phyloP scores from a whole-genome alignment of 2,329 filamentous ascomycete species.

The Colletotrichum tofieldiae region DNA sequence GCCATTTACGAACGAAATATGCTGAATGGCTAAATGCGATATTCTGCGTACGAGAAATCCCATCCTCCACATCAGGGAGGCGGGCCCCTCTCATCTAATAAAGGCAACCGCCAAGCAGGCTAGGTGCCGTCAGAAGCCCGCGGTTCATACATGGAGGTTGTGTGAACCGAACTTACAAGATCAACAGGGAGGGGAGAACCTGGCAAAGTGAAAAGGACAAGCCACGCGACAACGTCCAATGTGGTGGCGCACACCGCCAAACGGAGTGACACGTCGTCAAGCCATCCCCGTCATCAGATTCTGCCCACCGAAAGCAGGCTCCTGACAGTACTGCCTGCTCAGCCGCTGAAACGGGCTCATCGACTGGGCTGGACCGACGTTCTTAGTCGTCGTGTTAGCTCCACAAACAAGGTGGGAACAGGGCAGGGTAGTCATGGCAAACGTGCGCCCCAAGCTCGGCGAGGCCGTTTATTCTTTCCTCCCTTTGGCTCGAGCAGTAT shows the following conservation, averaged over 20 bases:
- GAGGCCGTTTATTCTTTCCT: background rate
- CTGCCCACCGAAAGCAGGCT: background rate
- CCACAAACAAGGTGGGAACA: constrained; percentile 17
- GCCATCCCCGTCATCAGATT: constrained; percentile 34
- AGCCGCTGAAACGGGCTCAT: constrained; percentile 29
- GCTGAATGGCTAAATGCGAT: background rate
- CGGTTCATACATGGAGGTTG: background rate
- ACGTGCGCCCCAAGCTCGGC: constrained; percentile 25
- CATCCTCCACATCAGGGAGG: background rate
- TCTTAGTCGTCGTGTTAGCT: background rate
- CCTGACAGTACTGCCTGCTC: background rate
- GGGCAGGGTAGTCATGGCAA: constrained; percentile 11
- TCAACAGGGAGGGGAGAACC: constrained; percentile 10
- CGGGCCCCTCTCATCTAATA: constrained; percentile 31
- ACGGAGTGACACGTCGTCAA: constrained; percentile 25
- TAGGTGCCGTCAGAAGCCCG: background rate
- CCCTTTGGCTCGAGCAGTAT: background rate
- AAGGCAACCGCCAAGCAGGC: constrained; percentile 19
- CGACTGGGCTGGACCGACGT: background rate
- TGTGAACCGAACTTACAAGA: constrained; percentile 29
- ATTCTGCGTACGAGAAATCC: background rate
- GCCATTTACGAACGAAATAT: background rate
- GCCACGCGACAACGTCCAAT: constrained; percentile 8
- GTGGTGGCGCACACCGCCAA: constrained; percentile 14
- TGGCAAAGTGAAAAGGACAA: background rate